Conservation (phyloP, 2,329 filamentous ascomycete species). For the Sclerotinia sclerotiorum region DNA sequence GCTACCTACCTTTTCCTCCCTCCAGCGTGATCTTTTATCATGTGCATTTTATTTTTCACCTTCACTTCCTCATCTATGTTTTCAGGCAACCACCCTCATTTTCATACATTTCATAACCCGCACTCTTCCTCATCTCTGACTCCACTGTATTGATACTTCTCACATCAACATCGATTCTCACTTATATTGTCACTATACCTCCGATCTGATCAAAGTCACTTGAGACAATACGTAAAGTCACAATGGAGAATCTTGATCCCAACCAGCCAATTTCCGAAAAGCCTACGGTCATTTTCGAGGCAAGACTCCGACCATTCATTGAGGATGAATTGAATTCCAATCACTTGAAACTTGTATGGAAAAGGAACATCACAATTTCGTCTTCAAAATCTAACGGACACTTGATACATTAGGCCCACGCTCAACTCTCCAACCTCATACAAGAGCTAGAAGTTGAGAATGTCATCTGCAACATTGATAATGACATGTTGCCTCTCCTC, state of each 20-base stretch:
- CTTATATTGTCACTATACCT: background rate
- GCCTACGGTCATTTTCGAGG: constrained; percentile 12
- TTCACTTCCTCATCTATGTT: background rate
- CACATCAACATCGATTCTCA: background rate
- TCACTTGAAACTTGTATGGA: background rate
- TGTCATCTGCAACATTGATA: background rate
- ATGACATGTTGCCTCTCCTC: constrained; percentile 14
- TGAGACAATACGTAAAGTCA: background rate
- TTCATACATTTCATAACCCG: background rate
- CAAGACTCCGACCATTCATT: background rate
- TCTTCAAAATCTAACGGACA: background rate
- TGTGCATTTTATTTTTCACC: background rate
- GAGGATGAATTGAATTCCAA: background rate
- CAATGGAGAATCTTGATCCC: background rate
- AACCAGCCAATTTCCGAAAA: background rate
- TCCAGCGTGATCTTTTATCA: background rate
- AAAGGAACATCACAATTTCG: background rate
- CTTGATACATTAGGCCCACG: background rate
- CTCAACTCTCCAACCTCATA: background rate
- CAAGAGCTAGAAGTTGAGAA: constrained; percentile 6
- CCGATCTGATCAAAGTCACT: too few species aligned
- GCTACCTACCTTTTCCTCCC: background rate
- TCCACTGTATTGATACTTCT: background rate
- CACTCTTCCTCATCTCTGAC: background rate
- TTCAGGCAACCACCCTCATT: background rate